Evolutionary conservation across 495 filamentous ascomycete species (phyloP).

Genomic region (Cryomyces minteri): DNA sequence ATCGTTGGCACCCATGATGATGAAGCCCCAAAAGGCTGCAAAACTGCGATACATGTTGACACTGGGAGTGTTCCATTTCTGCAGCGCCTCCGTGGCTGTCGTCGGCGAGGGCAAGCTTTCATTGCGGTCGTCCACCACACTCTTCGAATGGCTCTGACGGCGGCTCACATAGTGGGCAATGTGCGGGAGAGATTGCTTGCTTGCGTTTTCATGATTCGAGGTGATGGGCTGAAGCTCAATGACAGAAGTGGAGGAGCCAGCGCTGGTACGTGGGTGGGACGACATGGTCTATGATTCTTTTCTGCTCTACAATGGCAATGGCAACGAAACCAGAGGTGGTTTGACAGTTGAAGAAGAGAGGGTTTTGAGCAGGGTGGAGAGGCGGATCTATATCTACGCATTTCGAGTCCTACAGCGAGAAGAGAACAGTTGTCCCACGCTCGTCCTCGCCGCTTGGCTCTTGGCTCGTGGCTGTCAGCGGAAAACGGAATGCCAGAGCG

Average conservation of each 20-base stretch:
- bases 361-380: too few species aligned
- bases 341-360: too few species aligned
- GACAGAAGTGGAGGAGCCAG: slow-evolving; percentile 13
- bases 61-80: slow-evolving; percentile 52
- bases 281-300: background rate
- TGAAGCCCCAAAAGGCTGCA: slow-evolving; percentile 52
- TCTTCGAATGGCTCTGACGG: background rate
- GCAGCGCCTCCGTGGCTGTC: slow-evolving; percentile 12
- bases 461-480: too few species aligned
- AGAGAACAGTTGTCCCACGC: too few species aligned
- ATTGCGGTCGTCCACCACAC: slow-evolving; percentile 11
- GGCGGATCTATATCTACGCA: too few species aligned
- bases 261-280: background rate
- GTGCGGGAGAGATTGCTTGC: background rate
- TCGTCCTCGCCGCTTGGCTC: too few species aligned
- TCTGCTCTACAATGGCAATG: too few species aligned
- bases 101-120: slow-evolving; percentile 22
- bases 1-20: slow-evolving; percentile 71
- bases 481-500: too few species aligned
- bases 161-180: background rate
- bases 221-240: slow-evolving; percentile 7
- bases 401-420: too few species aligned
- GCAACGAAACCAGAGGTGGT: too few species aligned
- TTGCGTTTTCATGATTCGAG: slow-evolving; percentile 1
- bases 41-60: slow-evolving; percentile 46